Conservation (phyloP, 2,329 filamentous ascomycete genomes). For the Colletotrichum phormii region DNA sequence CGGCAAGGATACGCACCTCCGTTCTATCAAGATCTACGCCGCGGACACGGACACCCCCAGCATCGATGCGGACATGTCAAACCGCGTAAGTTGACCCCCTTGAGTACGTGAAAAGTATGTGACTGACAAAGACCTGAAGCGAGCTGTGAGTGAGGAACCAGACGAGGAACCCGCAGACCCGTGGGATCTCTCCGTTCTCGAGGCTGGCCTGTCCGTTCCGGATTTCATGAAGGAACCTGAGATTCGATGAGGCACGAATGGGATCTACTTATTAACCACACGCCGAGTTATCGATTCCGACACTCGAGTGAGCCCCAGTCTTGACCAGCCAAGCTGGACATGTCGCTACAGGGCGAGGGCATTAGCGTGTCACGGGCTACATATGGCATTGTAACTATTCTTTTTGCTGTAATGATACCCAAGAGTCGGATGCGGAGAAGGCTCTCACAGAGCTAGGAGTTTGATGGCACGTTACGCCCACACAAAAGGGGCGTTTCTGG, state of each 20-base stretch:
- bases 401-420: conserved; percentile 36
- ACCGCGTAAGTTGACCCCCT: conserved; percentile 34
- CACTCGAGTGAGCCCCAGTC: background rate
- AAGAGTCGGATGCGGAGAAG: conserved; percentile 1
- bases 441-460: background rate
- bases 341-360: background rate
- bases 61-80: conserved; percentile 44
- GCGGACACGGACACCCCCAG: conserved; percentile 62
- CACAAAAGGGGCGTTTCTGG: background rate
- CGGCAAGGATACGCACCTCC: conserved; percentile 97
- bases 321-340: background rate
- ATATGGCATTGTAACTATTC: conserved; percentile 6
- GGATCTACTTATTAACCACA: background rate
- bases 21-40: conserved; percentile 88
- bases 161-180: conserved; percentile 41
- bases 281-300: background rate
- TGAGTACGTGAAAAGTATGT: background rate
- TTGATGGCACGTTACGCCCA: background rate
- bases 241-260: conserved; percentile 46
- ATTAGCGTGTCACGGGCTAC: background rate
- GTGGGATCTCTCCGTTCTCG: conserved; percentile 40
- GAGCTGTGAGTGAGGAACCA: conserved; percentile 4
- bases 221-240: conserved; percentile 58
- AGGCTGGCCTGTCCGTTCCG: conserved; percentile 50
- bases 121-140: conserved; percentile 31